Conservation (phyloP, 768 basidiomycete species). For the Lyophyllum atratum region DNA sequence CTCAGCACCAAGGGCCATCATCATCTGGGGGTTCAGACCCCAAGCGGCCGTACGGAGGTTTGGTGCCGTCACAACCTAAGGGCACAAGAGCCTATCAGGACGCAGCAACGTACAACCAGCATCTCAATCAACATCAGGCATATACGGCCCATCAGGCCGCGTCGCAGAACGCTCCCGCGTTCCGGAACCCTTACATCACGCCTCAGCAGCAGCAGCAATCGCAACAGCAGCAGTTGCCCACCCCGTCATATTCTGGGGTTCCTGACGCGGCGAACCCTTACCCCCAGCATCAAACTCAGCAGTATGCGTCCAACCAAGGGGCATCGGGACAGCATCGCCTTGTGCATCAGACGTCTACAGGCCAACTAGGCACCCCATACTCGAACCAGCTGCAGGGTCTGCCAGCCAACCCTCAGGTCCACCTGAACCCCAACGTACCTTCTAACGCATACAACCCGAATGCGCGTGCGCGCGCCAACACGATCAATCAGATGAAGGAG, state of each 20-base stretch:
- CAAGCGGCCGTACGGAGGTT: constrained; percentile 90
- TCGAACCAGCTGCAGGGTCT: constrained; percentile 31
- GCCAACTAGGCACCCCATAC: constrained; percentile 43
- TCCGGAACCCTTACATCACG: constrained; percentile 82
- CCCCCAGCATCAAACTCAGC: constrained; percentile 34
- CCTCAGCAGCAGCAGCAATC: constrained; percentile 41
- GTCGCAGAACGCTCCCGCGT: constrained; percentile 69
- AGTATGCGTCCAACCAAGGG: constrained; percentile 39
- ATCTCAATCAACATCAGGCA: constrained; percentile 90
- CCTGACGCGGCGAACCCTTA: constrained; percentile 33
- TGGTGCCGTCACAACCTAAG: constrained; percentile 87
- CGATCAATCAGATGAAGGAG: constrained; percentile 87
- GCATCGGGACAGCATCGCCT: constrained; percentile 40
- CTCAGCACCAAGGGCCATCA: constrained; percentile 31
- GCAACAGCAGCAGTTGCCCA: constrained; percentile 32
- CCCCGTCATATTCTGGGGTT: constrained; percentile 31
- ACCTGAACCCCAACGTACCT: constrained; percentile 55
- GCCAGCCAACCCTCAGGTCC: constrained; percentile 31
- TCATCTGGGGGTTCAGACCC: constrained; percentile 50
- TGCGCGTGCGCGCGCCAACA: constrained; percentile 82
- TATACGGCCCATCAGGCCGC: constrained; percentile 86
- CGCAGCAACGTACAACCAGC: constrained; percentile 93
- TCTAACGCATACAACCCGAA: constrained; percentile 71
- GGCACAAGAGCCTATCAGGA: constrained; percentile 87
- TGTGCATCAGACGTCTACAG: constrained; percentile 52